phyloP scores from a whole-genome alignment of 139 green algal genomes.

The Zygnema cylindricum region DNA sequence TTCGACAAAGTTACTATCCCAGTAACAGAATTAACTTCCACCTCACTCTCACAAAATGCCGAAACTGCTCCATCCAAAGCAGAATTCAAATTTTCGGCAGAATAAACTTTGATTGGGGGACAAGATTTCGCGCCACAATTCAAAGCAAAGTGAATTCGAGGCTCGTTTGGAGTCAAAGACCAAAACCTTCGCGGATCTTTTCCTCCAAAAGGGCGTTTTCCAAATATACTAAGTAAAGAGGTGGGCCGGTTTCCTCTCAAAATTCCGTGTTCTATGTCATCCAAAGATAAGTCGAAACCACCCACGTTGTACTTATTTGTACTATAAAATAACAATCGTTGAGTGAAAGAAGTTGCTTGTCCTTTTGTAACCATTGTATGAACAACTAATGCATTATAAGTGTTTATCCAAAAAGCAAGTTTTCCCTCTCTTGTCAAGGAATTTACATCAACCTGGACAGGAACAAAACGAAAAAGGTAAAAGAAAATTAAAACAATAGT shows the following conservation, averaged over 20 bases:
- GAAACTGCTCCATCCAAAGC: constrained; percentile 74
- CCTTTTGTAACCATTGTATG: constrained; percentile 71
- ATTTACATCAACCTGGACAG: constrained; percentile 60
- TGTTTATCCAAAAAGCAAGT: constrained; percentile 91
- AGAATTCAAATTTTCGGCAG: constrained; percentile 74
- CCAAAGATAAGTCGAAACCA: constrained; percentile 73
- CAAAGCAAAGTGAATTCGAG: constrained; percentile 94
- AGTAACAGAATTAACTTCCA: constrained; percentile 68
- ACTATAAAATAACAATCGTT: constrained; percentile 63
- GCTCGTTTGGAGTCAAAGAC: constrained; percentile 70
- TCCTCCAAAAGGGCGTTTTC: constrained; percentile 29
- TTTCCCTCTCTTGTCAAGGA: constrained; percentile 70
- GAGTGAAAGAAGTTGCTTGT: constrained; percentile 28
- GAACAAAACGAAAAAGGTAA: not conserved
- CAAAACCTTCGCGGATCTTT: constrained; percentile 61
- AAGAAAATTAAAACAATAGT: not conserved
- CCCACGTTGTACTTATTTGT: constrained; percentile 75
- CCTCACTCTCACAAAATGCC: constrained; percentile 72
- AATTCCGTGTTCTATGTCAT: constrained; percentile 95
- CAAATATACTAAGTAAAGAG: constrained; percentile 59
- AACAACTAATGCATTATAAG: constrained; percentile 91
- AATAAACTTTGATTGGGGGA: constrained; percentile 90
- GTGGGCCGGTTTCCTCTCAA: constrained; percentile 80
- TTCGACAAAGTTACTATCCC: constrained; percentile 76
- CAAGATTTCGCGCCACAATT: constrained; percentile 91